A percentile compares a stretch with the other conserved stretches of the same genome.
Conservation (phyloP, 192 early-diverging fungal genomes). For the Pilaira anomala region DNA sequence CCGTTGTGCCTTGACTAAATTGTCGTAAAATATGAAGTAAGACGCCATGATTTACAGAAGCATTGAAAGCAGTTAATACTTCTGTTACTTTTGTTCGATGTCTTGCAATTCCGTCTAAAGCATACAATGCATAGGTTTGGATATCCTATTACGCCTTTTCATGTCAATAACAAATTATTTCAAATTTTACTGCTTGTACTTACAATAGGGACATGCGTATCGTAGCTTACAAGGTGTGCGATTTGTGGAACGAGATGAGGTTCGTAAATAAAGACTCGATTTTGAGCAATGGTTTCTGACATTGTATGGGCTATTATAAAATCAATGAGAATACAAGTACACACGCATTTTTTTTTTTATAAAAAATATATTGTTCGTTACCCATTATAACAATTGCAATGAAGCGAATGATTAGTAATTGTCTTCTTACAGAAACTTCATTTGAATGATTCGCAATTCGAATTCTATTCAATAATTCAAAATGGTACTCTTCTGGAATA, state of each 20-base stretch:
- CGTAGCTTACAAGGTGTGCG: constrained; percentile 70
- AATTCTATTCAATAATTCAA: constrained; percentile 77
- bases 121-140: constrained; percentile 80
- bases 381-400: constrained; percentile 77
- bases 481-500: constrained; percentile 71
- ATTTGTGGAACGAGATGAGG: constrained; percentile 80
- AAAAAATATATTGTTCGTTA: constrained; percentile 37
- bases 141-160: constrained; percentile 46
- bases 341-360: background rate
- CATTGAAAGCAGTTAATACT: constrained; percentile 83
- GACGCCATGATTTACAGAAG: constrained; percentile 89
- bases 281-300: constrained; percentile 60
- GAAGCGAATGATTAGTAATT: constrained; percentile 69
- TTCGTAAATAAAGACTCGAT: constrained; percentile 81
- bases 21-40: constrained; percentile 79
- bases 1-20: constrained; percentile 40
- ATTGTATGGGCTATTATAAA: constrained; percentile 51
- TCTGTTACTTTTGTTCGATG: constrained; percentile 72
- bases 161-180: background rate
- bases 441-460: constrained; percentile 65
- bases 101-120: constrained; percentile 80
- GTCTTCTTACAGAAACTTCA: constrained; percentile 45
- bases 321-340: background rate
- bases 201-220: constrained; percentile 62
- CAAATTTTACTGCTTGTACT: constrained; percentile 18